phyloP scores from a whole-genome alignment of 2,329 filamentous ascomycete species.

The Cytospora piceicola region DNA sequence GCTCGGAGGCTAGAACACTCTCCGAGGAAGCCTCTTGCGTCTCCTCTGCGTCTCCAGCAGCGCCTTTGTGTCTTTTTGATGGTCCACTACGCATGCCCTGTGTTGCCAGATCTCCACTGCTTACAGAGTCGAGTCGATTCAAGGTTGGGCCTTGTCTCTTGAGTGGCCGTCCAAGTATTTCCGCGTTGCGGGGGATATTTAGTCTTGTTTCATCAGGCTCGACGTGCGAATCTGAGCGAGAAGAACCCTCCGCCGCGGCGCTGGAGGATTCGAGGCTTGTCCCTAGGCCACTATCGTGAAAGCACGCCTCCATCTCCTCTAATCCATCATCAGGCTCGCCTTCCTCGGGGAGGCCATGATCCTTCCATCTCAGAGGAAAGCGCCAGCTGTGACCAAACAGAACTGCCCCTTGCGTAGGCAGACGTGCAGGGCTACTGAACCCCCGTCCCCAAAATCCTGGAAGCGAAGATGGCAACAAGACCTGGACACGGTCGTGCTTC shows the following conservation, averaged over 20 bases:
- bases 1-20: background rate
- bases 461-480: background rate
- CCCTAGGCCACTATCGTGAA: constrained; percentile 6
- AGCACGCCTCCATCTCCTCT: constrained; percentile 8
- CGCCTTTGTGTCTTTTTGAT: background rate
- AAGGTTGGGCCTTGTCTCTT: background rate
- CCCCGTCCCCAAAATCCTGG: constrained; percentile 4
- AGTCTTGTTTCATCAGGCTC: background rate
- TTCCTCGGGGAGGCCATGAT: constrained; percentile 26
- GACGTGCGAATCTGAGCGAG: background rate
- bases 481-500: constrained; percentile 13
- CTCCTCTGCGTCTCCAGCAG: background rate
- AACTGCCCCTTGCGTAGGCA: constrained; percentile 24
- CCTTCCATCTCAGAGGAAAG: constrained; percentile 27
- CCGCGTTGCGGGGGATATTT: too few relatives aligned
- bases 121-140: background rate
- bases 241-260: background rate
- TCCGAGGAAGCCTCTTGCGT: background rate
- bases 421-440: constrained; percentile 17
- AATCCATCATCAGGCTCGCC: constrained; percentile 13
- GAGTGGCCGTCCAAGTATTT: background rate
- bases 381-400: constrained; percentile 31
- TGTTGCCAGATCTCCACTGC: background rate
- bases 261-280: background rate
- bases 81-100: background rate